Evolutionary conservation across 192 early-diverging fungal genomes (phyloP), one percentile per base, ranked within the genome.

Genomic region (Martensiomyces pterosporus): DNA sequence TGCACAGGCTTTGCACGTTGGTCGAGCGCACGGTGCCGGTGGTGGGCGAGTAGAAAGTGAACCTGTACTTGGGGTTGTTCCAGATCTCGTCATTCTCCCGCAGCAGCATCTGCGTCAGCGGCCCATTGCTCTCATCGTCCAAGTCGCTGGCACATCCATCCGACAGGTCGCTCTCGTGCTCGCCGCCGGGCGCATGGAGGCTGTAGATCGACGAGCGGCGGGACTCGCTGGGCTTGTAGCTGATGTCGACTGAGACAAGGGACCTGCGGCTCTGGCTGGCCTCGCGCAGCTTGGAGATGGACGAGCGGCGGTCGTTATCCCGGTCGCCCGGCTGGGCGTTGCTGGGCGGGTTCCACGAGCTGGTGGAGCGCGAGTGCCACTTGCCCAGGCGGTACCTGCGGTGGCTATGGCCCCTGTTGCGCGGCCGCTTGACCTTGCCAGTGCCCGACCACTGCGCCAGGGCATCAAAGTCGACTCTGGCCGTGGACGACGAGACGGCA

Each of bases 41-140:
- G 12, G 57, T 67, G 1, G 79, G 77, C 40, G 81, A 82, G 57
- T 85, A 89, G 43, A 83, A 84, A 2, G 79, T 83, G 50, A 80
- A 89, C 24, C 87, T 66, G 51, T 68, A 79, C 3, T 41, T 43
- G 21, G 41, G 21, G 48, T 77, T 61, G 52, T 63, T 66, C 61
- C 68, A 77, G 17, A 67, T 75, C 51, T 67, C 64, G 43, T 67
- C 64, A 35, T 75, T 63, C 39, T 73, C 69, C 15, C 37, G 49
- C 32, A 67, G 27, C 41, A 67, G 56, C 43, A 67, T 38, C 53
- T 73, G 57, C 13, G 69, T 49, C 57, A 73, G 43, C 49, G 69
- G 63, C 0, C 69, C 69, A 23, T 56, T 51, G 9, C 13, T 17
- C 22, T 26, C 47, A 19, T 53, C 50, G 21, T 46, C 51, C 13